These are phyloP conservation scores for Penicillium steckii DNA, from an alignment of 495 filamentous ascomycete species.

Conservation along the genomic window DNA sequence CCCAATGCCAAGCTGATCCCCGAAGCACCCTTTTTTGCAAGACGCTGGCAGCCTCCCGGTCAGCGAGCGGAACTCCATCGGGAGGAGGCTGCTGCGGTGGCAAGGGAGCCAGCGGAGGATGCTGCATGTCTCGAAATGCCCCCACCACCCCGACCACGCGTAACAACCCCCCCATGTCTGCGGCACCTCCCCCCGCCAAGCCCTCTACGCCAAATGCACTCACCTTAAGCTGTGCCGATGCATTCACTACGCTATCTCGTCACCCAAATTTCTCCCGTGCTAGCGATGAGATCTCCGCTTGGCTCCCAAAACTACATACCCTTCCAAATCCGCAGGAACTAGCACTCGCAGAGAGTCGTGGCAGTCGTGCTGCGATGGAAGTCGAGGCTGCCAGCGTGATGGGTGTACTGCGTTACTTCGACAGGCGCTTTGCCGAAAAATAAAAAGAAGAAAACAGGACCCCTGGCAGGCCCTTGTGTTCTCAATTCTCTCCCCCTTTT, in stretches of 20 bases:
- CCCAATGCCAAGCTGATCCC: constrained; percentile 74
- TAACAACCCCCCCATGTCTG: constrained; percentile 26
- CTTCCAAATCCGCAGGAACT: constrained; percentile 44
- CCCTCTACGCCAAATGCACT: constrained; percentile 30
- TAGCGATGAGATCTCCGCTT: constrained; percentile 68
- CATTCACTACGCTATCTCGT: constrained; percentile 77
- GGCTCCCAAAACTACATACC: constrained; percentile 72
- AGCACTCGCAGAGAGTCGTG: constrained; percentile 23
- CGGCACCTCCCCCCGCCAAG: constrained; percentile 27
- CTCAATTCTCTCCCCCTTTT: constrained; percentile 7
- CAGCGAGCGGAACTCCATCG: constrained; percentile 43
- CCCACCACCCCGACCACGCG: constrained; percentile 26
- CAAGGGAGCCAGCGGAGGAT: constrained; percentile 50
- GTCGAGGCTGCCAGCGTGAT: constrained; percentile 86
- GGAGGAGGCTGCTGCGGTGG: constrained; percentile 54
- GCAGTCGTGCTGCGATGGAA: constrained; percentile 61
- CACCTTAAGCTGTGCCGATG: constrained; percentile 68
- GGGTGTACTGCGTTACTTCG: constrained; percentile 79
- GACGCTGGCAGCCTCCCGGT: constrained; percentile 66
- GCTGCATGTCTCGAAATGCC: constrained; percentile 43
- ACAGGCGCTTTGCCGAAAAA: constrained; percentile 65
- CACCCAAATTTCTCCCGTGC: constrained; percentile 79
- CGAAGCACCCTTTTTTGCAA: constrained; percentile 84
- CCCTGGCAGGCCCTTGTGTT: too few relatives aligned
- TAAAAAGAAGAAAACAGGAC: constrained; percentile 6